These are phyloP conservation scores for Tephrocybe sp. DNA, from an alignment of 768 basidiomycete species.

Conservation along the genomic window DNA sequence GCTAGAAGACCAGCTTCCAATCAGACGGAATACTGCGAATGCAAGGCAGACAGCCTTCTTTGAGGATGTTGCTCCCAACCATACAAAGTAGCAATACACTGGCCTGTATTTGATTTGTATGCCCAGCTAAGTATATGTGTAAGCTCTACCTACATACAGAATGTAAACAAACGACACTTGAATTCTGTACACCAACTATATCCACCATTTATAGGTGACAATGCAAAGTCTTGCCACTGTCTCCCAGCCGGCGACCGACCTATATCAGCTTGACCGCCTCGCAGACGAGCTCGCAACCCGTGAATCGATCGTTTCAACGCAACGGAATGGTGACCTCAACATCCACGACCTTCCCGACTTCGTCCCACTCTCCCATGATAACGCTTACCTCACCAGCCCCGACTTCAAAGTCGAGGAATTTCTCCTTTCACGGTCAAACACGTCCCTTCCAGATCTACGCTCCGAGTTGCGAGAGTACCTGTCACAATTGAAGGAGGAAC, in stretches of 20 bases:
- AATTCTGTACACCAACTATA: no score
- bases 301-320: conserved; percentile 32
- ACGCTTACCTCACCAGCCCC: conserved; percentile 67
- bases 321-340: conserved; percentile 16
- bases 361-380: conserved; percentile 76
- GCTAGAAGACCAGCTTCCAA: no score
- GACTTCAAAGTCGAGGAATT: conserved; percentile 85
- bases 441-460: conserved; percentile 85
- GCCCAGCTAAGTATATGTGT: no score
- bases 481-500: conserved; percentile 82
- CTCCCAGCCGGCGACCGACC: conserved; percentile 39
- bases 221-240: conserved; percentile 3
- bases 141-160: no score
- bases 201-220: no score
- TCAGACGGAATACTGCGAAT: no score
- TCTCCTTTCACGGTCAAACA: conserved; percentile 81
- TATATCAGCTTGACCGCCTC: conserved; percentile 67
- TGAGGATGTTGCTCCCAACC: no score
- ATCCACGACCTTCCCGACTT: conserved; percentile 58
- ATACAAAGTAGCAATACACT: no score
- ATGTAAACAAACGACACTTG: no score
- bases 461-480: conserved; percentile 86
- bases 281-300: conserved; percentile 69
- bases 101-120: no score
- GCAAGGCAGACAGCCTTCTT: no score